Evolutionary conservation across 768 basidiomycete species (phyloP).

Genomic region (Pholiota microspora): DNA sequence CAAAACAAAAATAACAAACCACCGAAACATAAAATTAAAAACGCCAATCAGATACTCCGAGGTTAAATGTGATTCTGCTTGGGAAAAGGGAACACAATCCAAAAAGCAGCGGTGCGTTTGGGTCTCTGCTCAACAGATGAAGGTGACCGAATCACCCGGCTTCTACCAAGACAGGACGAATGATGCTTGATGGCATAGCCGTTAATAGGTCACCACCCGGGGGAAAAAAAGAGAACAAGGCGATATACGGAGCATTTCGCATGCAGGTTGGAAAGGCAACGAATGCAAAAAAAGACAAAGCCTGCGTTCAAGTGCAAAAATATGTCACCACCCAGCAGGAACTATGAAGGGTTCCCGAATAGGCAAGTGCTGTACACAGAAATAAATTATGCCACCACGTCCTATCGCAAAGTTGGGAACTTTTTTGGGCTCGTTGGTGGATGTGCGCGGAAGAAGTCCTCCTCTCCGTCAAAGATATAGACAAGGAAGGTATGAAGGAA

Average conservation of each 20-base stretch:
- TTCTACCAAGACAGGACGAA: not conserved
- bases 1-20: not conserved
- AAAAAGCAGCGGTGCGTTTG: not conserved
- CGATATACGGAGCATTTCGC: not conserved
- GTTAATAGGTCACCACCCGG: not conserved
- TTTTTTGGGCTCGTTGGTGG: not conserved
- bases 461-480: not conserved
- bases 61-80: not conserved
- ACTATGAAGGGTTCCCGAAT: conserved; percentile 8
- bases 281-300: not conserved
- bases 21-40: not conserved
- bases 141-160: not conserved
- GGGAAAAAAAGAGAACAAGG: not conserved
- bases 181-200: not conserved
- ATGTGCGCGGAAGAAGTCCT: no score
- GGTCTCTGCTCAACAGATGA: not conserved
- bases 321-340: conserved; percentile 1
- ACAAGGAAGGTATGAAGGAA: not conserved
- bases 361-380: conserved; percentile 6
- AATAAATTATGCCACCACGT: conserved; percentile 6
- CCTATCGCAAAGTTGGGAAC: conserved; percentile 8
- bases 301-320: not conserved
- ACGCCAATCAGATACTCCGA: not conserved
- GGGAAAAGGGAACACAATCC: not conserved
- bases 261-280: not conserved